Base-by-base conservation (phyloP, 2,329 filamentous ascomycete species). In the Ophiocordyceps unilateralis region DNA sequence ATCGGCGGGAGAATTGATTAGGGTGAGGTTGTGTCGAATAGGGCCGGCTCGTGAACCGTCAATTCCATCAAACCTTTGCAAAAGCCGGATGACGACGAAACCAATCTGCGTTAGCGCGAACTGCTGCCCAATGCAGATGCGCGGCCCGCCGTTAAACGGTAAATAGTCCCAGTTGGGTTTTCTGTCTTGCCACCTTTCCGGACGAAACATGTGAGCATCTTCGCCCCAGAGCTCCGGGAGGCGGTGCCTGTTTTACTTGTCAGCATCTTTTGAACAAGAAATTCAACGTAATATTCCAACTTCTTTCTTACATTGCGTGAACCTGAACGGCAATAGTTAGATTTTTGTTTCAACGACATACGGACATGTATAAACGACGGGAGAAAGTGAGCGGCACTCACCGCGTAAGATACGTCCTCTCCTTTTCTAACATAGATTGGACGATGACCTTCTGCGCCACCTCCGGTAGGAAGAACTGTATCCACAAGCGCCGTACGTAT, bases 341-440 rank as follows among this genome's bases (percentile, higher is more conserved):
- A 9, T 9, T 7, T 23, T 2, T 41, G 5, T 2, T 6, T 17
- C 12, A 17, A 2, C n/a, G 30, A 17, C 10, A 19, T 15, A n/a
- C 5, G 20, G 24, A 28, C 21, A 17, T 4, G 15, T 5, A 21
- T 6, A 26, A 6, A 19, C 6, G 17, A 12, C 17, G 14, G 10
- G 5, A 21, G 11, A 20, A 21, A 8, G 40, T n/a, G 22, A 34
- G 22, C 22, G 3, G 6, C 5, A 40, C 48, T 32, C 46, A 52
- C 50, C 36, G 48, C 47, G 50, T 66, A 70, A 5, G 51, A 56
- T 28, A 71, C 59, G 4, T 60, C 53, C 10, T 64, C 59, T 10
- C 70, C 69, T 46, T 68, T 68, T 12, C 53, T 55, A 3, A 76
- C 59, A 47, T 69, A 70, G 11, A 76, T 49, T 0, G 72, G 70